Conservation (phyloP, 140 eudicot species). For the Senecio squalidus region DNA sequence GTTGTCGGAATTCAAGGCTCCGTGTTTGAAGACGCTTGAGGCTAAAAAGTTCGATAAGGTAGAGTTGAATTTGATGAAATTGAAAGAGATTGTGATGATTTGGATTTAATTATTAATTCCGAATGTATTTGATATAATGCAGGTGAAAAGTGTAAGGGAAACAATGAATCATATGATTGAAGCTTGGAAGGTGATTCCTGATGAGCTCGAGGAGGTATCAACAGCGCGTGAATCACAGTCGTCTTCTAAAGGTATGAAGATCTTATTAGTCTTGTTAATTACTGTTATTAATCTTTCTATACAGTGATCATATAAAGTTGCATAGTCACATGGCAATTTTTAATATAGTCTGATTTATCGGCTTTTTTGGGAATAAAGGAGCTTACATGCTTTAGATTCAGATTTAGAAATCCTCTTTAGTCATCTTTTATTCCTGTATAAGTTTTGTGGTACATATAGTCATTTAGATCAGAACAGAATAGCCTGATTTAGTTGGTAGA, state of each 20-base stretch:
- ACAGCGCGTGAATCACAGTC: slow-evolving; percentile 47
- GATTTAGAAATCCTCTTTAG: neutral
- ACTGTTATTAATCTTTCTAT: neutral
- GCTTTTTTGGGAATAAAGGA: slow-evolving; percentile 5
- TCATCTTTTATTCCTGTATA: neutral
- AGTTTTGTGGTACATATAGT: neutral
- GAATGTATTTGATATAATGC: slow-evolving; percentile 13
- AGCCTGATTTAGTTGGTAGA: neutral
- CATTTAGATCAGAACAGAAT: neutral
- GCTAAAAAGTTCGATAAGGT: slow-evolving; percentile 84
- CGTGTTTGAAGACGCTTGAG: slow-evolving; percentile 70
- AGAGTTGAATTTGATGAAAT: neutral
- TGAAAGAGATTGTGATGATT: neutral
- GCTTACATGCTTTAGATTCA: neutral
- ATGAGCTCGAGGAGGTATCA: slow-evolving; percentile 49
- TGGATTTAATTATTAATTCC: neutral
- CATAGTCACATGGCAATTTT: slow-evolving; percentile 8
- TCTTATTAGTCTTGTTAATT: neutral
- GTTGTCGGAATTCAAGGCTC: slow-evolving; percentile 46
- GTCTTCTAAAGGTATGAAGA: slow-evolving; percentile 52
- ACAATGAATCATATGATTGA: slow-evolving; percentile 83
- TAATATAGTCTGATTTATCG: slow-evolving; percentile 4
- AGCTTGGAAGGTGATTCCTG: slow-evolving; percentile 87
- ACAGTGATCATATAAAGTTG: slow-evolving; percentile 5
- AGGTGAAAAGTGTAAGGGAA: slow-evolving; percentile 91